A percentile compares a stretch with the other conserved stretches of the same genome.
Evolutionary conservation across 768 basidiomycete species (phyloP).

Genomic region (Suillus ampliporus): DNA sequence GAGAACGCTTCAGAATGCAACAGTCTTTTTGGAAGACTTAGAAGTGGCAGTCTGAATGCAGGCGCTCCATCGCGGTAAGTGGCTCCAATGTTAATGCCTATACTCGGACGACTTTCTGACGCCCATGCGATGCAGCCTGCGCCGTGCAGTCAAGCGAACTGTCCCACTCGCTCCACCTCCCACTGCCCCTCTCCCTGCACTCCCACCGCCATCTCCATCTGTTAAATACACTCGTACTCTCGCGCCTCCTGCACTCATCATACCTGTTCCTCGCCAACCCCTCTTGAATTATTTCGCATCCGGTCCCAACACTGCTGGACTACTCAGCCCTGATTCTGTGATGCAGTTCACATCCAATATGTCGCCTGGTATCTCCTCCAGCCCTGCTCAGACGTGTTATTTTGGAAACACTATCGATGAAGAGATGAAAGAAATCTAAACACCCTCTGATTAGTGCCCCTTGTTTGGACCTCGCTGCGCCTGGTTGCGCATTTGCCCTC

Average conservation of each 20-base stretch:
- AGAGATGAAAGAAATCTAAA: constrained; percentile 28
- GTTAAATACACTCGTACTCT: constrained; percentile 19
- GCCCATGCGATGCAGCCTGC: constrained; percentile 37
- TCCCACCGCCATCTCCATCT: constrained; percentile 30
- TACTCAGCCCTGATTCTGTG: constrained; percentile 18
- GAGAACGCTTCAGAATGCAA: constrained; percentile 42
- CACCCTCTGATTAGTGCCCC: not conserved
- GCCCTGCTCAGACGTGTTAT: constrained; percentile 15
- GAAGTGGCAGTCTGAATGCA: constrained; percentile 57
- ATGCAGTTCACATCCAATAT: constrained; percentile 18
- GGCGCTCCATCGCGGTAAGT: constrained; percentile 43
- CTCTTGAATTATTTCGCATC: constrained; percentile 16
- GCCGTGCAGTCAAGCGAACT: constrained; percentile 43
- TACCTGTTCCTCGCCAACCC: constrained; percentile 25
- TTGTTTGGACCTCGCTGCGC: constrained; percentile 1
- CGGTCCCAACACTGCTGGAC: constrained; percentile 13
- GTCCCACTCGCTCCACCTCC: constrained; percentile 34
- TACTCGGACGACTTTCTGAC: constrained; percentile 10
- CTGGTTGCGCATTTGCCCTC: constrained; percentile 1
- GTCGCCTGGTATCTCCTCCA: constrained; percentile 16
- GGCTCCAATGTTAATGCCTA: not conserved
- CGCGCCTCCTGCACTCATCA: constrained; percentile 25
- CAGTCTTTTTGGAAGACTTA: constrained; percentile 55
- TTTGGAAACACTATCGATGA: constrained; percentile 20
- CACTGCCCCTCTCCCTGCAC: constrained; percentile 34